Evolutionary conservation across 148 eudicot species (phyloP), one percentile per base, ranked within the genome.

Genomic region (Rhododendron simsii): DNA sequence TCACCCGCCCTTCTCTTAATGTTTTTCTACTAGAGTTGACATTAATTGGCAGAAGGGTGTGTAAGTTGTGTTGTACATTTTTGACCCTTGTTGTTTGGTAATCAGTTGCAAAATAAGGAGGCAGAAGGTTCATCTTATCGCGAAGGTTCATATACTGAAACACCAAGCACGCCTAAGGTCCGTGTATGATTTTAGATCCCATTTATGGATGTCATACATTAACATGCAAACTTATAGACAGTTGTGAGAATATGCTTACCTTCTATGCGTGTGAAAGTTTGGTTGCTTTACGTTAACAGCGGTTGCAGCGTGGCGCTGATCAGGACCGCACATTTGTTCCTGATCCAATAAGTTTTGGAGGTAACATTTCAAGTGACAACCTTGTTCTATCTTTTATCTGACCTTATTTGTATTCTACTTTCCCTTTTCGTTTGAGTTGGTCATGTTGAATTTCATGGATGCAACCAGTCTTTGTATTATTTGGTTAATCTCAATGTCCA

Each of bases 71-170:
- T 44, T 45, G 83, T 30, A 85, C 50, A 69, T 78, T 74, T 35
- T 48, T 71, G 15, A 8, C 28, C 41, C 2, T 85, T 51, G 16
- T 44, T 81, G 76, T 82, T 80, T 79, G 18, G 74, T 57, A 18
- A 83, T 88, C 87, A 97, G 99, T 88, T 95, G 92, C 99, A 95
- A 89, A 87, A 94, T 87, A 94, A 96, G 95, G 96, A 95, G 86
- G 91, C 98, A 50, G 98, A 95, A 88, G 95, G 98, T 61, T 91
- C 98, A 87, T 95, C 98, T 84, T 87, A 90, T 65, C 98, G 95
- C 85, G 99, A 96, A 55, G 94, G 96, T 87, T 88, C 99, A 84
- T 95, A 92, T 88, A 74, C 93, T 83, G 98, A 95, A 65, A 47
- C 78, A 47, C 82, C 82, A 47, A 47, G 55, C 57, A n/a, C 59